Evolutionary conservation across 352 stramenopile genomes (phyloP), one percentile per base, ranked within the genome.

Genomic region (Globisporangium spiculum): DNA sequence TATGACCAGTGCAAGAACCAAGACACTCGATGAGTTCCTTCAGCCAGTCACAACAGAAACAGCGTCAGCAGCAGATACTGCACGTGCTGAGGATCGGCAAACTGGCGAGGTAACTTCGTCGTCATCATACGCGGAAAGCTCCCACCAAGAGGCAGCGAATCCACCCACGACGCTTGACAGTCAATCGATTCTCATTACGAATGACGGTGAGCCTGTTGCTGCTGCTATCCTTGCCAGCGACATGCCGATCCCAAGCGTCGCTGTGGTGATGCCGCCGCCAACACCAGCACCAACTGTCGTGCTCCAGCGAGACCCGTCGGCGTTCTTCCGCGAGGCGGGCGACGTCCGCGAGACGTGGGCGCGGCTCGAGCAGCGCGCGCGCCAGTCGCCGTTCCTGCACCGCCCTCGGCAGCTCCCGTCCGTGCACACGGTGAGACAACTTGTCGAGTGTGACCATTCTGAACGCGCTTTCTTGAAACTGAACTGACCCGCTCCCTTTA

Each of bases 301-400:
- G 44, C 8, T 24, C 1, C 22, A 56, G 18, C 44, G 34, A 26
- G 68, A 76, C 60, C 52, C 66, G 48, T 54, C 58, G 32, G 56
- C 64, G 63, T 81, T 81, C 73, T 80, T 86, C 69, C 66, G 60
- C 60, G 71, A 82, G 0, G 61, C 68, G 2, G 71, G 73, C 27
- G 80, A 89, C 46, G 70, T 73, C 14, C 80, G 83, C 8, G 79
- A 90, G 66, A 91, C 79, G 26, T 94, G 84, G 79, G 76, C 70
- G 2, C 69, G 88, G 60, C 67, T 93, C 24, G 77, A 91, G 75
- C 81, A 85, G 57, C 83, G 78, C 30, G 85, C 80, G 32, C 72
- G 72, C 52, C 59, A 66, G 8, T 70, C 84, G 22, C 77, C 83
- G 32, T 86, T 77, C 70, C 63, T 75, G 34, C 75, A 90, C 18